Percentiles rank a stretch among this genome's conserved stretches.
phyloP scores from a whole-genome alignment of 805 yeast genomes.

The Hanseniaspora occidentalis region DNA sequence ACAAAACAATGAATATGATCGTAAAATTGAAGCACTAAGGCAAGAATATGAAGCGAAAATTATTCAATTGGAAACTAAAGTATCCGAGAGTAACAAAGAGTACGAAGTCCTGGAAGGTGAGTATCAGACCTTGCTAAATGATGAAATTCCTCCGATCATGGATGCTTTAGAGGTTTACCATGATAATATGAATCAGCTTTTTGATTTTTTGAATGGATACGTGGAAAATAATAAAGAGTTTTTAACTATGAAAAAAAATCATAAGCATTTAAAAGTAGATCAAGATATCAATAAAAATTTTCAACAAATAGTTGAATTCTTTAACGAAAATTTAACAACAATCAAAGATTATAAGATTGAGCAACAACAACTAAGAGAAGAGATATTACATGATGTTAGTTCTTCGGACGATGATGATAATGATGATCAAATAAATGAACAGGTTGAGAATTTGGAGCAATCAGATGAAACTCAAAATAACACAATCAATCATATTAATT shows the following conservation, averaged over 20 bases:
- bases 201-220: background rate
- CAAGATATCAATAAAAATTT: slow-evolving; percentile 2
- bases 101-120: too few species aligned
- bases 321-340: slow-evolving; percentile 1
- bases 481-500: background rate
- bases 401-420: background rate
- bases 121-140: too few species aligned
- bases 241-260: slow-evolving; percentile 1
- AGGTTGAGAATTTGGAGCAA: background rate
- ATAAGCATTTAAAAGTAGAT: slow-evolving; percentile 1
- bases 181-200: slow-evolving; percentile 1
- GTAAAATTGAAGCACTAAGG: too few species aligned
- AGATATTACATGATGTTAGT: slow-evolving; percentile 4
- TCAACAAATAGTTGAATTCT: slow-evolving; percentile 1
- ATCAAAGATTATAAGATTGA: slow-evolving; percentile 4
- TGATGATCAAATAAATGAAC: background rate
- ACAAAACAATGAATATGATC: too few species aligned
- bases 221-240: slow-evolving; percentile 1
- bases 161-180: background rate
- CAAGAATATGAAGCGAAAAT: too few species aligned
- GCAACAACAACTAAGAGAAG: slow-evolving; percentile 5
- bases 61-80: too few species aligned
- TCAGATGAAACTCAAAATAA: background rate
- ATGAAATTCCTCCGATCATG: too few species aligned
- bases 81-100: too few species aligned